Evolutionary conservation across 1,284 basidiomycete genomes (phyloP), one percentile per base, ranked within the genome.

Genomic region (Peniophora sp.): DNA sequence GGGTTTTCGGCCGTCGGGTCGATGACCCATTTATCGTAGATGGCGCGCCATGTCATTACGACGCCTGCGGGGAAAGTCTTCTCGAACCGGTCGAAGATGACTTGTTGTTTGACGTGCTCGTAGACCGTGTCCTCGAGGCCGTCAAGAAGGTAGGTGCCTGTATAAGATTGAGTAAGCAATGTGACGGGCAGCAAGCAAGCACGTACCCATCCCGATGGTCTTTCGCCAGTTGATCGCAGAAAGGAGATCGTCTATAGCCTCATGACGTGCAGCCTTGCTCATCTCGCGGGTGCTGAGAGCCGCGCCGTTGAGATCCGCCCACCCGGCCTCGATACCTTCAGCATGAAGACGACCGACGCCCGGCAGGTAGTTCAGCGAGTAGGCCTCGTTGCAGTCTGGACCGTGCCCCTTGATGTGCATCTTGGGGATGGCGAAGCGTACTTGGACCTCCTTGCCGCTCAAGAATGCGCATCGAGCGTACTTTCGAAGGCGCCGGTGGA

Each of bases 251-350:
- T 71, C 63, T 1, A 71, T 49, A 0, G 59, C 63, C 47, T 71
- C 66, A 8, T 55, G 56, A 0, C 63, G 56, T 3, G 58, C 54
- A 1, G 66, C 67, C 2, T 64, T 63, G 2, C 63, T 63, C 64
- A 69, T 70, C 45, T 63, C 63, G 24, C 55, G 55, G 0, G 65
- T 69, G 39, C 65, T 66, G 3, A 44, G 44, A 1, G 61, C 63
- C 0, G 64, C 27, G 2, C 50, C 16, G 9, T 51, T 51, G 11
- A 20, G 22, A 11, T 51, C 34, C 2, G 50, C 45, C 45, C 50
- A 51, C 27, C 68, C 66, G 69, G 16, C 61, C 60, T 69, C 68
- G 1, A 64, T 58, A 1, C 57, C 61, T 50, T 71, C 69, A 2
- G 69, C 67, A 50, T 67, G 64, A 0, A 65, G 68, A 19, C 61